phyloP scores from a whole-genome alignment of 2,329 filamentous ascomycete genomes.

The Bipolaris sorokiniana region DNA sequence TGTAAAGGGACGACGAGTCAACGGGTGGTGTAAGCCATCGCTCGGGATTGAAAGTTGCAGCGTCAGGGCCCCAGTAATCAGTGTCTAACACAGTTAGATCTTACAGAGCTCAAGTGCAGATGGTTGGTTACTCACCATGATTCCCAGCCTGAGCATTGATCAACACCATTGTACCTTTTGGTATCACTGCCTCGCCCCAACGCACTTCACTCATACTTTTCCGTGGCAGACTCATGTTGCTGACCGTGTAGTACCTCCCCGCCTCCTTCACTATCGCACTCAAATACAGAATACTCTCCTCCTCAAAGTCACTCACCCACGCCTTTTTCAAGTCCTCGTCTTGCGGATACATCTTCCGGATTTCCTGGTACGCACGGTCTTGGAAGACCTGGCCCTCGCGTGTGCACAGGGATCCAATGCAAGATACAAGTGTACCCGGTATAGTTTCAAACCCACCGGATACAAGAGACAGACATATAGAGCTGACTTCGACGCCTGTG shows the following conservation, averaged over 20 bases:
- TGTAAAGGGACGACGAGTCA: constrained; percentile 1
- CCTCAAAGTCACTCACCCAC: constrained; percentile 54
- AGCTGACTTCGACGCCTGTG: constrained; percentile 60
- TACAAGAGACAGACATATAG: constrained; percentile 60
- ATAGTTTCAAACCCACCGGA: constrained; percentile 63
- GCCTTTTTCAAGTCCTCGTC: constrained; percentile 51
- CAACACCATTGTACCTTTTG: constrained; percentile 60
- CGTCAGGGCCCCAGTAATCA: constrained; percentile 57
- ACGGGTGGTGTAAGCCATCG: constrained; percentile 51
- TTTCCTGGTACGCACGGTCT: constrained; percentile 60
- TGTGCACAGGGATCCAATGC: constrained; percentile 58
- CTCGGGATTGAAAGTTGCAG: constrained; percentile 56
- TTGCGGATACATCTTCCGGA: constrained; percentile 55
- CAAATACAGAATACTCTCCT: constrained; percentile 58
- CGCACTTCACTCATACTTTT: constrained; percentile 59
- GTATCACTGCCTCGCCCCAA: constrained; percentile 60
- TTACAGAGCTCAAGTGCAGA: constrained; percentile 52
- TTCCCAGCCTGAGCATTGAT: constrained; percentile 63
- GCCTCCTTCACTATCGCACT: constrained; percentile 60
- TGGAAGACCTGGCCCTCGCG: constrained; percentile 58
- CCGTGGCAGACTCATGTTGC: constrained; percentile 59
- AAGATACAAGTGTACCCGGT: constrained; percentile 60
- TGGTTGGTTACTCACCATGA: constrained; percentile 48
- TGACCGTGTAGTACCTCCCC: constrained; percentile 61
- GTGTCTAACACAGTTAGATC: constrained; percentile 54